Base-by-base conservation (phyloP, 371 early-diverging fungal species). In the Entomophthora muscae region DNA sequence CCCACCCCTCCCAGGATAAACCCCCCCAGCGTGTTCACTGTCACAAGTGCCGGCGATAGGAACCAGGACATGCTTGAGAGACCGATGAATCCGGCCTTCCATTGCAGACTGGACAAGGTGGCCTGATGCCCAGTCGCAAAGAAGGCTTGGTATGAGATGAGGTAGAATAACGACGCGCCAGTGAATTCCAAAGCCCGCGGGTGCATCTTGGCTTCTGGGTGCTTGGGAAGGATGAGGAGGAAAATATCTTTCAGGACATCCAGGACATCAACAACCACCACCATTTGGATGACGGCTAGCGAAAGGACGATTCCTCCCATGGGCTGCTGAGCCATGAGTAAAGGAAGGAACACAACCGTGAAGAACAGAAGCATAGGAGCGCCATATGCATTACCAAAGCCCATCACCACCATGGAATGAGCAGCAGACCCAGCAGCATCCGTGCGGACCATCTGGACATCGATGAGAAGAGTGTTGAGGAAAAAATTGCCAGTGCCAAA, bases 121-220 rank as follows among this genome's bases (percentile, higher is more conserved):
- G 84, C 82, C 70, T 97, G 97, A 69, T 97, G 95, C 3, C 90
- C 92, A 0, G 95, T 91, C 3, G 83, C 76, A 71, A 93, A 95
- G 68, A 86, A 95, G n/a, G 76, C 26, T 52, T 21, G 13, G 26
- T 51, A n/a, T 17, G 26, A 21, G 13, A 61, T 17, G 7, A 68
- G 62, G 53, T 27, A 33, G 10, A 53, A 26, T 24, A 10, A 29
- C 12, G 42, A 22, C n/a, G 64, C 3, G 65, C 63, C 58, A 64
- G 67, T 1, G 56, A 63, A 32, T 66, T 68, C 33, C 64, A 56
- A 31, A 63, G 51, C 17, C 59, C 68, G 68, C 67, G 28, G 63
- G 10, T 5, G 61, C 67, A 55, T 62, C 63, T 17, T 71, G 68
- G 0, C 17, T 10, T 3, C 30, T 3, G 30, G 55, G 55, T 55